Conservation (phyloP, 345 rosid species). For the Capsella bursapastoris region DNA sequence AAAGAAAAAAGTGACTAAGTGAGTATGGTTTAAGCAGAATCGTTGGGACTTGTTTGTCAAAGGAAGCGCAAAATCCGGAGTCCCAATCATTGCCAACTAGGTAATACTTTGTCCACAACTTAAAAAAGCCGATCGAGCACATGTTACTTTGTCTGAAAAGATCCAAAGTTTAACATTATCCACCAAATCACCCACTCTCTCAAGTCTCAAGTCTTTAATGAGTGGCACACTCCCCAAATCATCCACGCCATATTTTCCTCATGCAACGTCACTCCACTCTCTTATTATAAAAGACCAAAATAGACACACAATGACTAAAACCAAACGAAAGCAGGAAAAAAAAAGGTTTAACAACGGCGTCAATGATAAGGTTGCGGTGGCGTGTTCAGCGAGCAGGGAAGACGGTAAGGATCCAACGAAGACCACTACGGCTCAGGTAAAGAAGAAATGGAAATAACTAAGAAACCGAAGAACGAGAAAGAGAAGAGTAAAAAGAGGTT, state of each 20-base stretch:
- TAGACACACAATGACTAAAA: background rate
- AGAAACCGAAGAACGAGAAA: background rate
- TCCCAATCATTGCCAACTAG: background rate
- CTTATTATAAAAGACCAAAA: conserved; percentile 2
- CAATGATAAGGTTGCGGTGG: conserved; percentile 30
- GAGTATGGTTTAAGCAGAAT: background rate
- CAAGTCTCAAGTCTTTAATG: background rate
- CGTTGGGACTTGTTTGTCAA: conserved; percentile 12
- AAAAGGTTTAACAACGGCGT: conserved; percentile 22
- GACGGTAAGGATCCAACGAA: conserved; percentile 49
- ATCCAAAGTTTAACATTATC: background rate
- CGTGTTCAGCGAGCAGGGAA: conserved; percentile 37
- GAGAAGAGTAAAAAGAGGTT: no score
- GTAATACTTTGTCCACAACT: background rate
- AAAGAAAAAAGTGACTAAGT: background rate
- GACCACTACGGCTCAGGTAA: conserved; percentile 42
- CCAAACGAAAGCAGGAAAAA: conserved; percentile 11
- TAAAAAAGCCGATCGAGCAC: background rate
- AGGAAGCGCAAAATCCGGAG: conserved; percentile 17
- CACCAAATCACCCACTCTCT: background rate
- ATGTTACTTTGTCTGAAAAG: conserved; percentile 7
- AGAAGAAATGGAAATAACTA: background rate
- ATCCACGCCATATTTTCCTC: background rate
- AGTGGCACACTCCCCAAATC: conserved; percentile 8
- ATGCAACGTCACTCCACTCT: background rate